Conservation (phyloP, 805 yeast species). For the Wickerhamiella galacta region DNA sequence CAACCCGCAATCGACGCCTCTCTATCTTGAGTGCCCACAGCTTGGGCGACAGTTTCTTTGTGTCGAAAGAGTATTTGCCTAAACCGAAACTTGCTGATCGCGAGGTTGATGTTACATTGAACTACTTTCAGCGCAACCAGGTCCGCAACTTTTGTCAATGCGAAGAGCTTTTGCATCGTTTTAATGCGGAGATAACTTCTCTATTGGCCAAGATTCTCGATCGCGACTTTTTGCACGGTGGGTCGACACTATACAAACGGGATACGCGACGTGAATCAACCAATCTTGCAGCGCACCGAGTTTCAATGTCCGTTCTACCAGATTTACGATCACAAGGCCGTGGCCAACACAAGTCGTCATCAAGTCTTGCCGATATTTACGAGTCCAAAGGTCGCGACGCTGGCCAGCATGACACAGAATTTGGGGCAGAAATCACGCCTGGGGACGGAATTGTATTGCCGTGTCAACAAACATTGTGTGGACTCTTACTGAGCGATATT, state of each 20-base stretch:
- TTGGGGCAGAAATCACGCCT: not conserved
- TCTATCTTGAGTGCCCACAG: slow-evolving; percentile 15
- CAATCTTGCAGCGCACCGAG: slow-evolving; percentile 3
- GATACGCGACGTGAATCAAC: slow-evolving; percentile 10
- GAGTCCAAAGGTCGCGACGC: slow-evolving; percentile 8
- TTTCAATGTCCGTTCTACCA: slow-evolving; percentile 8
- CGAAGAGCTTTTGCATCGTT: slow-evolving; percentile 23
- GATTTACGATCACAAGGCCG: slow-evolving; percentile 3
- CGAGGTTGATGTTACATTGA: slow-evolving; percentile 19
- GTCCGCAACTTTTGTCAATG: slow-evolving; percentile 21
- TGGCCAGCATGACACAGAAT: no score
- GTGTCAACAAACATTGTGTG: slow-evolving; percentile 1
- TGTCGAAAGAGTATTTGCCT: slow-evolving; percentile 16
- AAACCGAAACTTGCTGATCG: slow-evolving; percentile 21
- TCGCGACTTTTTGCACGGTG: slow-evolving; percentile 14
- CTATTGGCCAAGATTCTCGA: slow-evolving; percentile 19
- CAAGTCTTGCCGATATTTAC: slow-evolving; percentile 8
- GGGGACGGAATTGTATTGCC: not conserved
- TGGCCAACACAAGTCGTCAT: slow-evolving; percentile 6
- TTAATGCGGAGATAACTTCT: slow-evolving; percentile 20
- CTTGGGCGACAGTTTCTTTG: slow-evolving; percentile 18
- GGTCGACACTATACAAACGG: slow-evolving; percentile 12
- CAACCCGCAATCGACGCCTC: slow-evolving; percentile 16
- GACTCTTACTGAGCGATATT: slow-evolving; percentile 20
- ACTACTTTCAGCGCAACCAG: slow-evolving; percentile 18